Evolutionary conservation across 306 rosid species (phyloP), one percentile per base, ranked within the genome.

Genomic region (Inga leiocalycina): DNA sequence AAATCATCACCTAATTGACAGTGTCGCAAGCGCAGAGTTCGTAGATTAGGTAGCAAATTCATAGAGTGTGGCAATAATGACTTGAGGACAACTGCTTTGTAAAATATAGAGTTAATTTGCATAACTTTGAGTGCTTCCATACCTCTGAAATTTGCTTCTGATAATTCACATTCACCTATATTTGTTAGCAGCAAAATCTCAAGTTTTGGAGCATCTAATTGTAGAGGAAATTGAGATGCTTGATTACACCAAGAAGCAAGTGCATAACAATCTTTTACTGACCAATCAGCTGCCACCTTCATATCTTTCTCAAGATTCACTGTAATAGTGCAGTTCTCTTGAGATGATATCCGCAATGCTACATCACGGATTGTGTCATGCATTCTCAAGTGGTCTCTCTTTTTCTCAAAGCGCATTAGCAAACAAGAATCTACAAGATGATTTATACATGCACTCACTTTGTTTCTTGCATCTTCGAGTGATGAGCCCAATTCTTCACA

Each of bases 371-470:
- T 30, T 45, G 59, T 43, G 5, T 76, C 65, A 12, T 76, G 81
- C 85, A 76, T 76, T 69, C 71, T 76, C 59, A 82, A 54, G 27
- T 41, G 76, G 27, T 27, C 43, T 75, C 75, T 64, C 71, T n/a
- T 65, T 65, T 24, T 10, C 51, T 51, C 76, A 17, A 39, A 68
- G 3, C 34, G 52, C 77, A 54, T 82, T 17, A 82, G 6, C 61
- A 76, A 67, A 68, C 72, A 68, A 44, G 71, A 76, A 52, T 68
- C 71, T 39, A 68, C 6, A 10, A 76, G 72, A 66, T 67, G 16
- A 20, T 66, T 76, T 67, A 75, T 82, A 43, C 70, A 17, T 43
- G 46, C 46, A 51, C 3, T 64, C 74, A 81, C 79, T 32, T 3
- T 15, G 56, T 20, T 35, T 48, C 84, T 74, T 37, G 57, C 57